Evolutionary conservation across 176 grass and related monocot genomes (phyloP).

Genomic region (Oryza nivara): DNA sequence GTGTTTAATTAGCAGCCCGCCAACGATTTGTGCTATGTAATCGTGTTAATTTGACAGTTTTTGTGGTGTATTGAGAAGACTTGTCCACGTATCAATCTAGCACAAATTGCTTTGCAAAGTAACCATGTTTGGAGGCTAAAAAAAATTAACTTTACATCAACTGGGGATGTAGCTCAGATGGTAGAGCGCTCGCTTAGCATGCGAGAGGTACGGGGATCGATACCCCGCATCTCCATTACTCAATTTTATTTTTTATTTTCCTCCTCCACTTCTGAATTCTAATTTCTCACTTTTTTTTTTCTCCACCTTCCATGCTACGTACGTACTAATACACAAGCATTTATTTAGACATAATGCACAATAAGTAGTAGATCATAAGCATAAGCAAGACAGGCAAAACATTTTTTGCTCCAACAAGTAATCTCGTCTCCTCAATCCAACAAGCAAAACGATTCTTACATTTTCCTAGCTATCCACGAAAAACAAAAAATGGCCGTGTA

Average conservation of each 20-base stretch:
- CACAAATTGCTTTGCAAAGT: neutral
- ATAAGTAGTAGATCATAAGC: neutral
- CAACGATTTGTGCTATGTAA: neutral
- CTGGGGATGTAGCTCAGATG: slow-evolving; percentile 97
- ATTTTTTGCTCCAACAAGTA: neutral
- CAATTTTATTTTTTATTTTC: too few species aligned
- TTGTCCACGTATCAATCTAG: neutral
- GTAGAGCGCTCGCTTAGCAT: slow-evolving; percentile 99
- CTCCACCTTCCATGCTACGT: too few species aligned
- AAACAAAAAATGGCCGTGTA: neutral
- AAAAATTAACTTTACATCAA: too few species aligned
- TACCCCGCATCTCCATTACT: slow-evolving; percentile 72
- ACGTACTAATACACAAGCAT: too few species aligned
- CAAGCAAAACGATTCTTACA: neutral
- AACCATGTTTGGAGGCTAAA: too few species aligned
- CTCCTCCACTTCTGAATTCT: too few species aligned
- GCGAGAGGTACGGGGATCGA: slow-evolving; percentile 98
- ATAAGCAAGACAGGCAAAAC: neutral
- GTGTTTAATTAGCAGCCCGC: slow-evolving; percentile 19
- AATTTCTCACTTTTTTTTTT: too few species aligned
- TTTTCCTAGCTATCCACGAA: neutral
- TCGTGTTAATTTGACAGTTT: neutral
- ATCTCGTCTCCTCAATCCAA: neutral
- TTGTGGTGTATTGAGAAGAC: neutral
- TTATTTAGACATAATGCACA: too few species aligned